Conservation (phyloP, 1,139 yeast genomes). For the Yamadazyma atmosphaerica region DNA sequence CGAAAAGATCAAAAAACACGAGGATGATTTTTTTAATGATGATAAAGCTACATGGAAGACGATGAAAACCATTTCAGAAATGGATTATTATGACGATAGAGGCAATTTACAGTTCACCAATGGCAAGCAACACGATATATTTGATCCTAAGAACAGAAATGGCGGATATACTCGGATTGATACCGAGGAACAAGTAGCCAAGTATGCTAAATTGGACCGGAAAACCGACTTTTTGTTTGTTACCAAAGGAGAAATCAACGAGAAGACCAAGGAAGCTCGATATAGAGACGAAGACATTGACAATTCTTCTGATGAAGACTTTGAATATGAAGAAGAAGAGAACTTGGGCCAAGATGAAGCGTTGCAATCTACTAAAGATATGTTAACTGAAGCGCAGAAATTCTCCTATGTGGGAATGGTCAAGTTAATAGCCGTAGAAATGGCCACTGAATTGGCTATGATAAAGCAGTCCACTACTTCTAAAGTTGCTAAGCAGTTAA, state of each 20-base stretch:
- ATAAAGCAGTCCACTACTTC: conserved; percentile 53
- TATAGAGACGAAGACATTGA: conserved; percentile 25
- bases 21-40: conserved; percentile 38
- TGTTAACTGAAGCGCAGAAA: conserved; percentile 81
- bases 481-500: conserved; percentile 58
- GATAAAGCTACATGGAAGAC: conserved; percentile 48
- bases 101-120: conserved; percentile 47
- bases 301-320: conserved; percentile 17
- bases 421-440: conserved; percentile 70
- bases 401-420: conserved; percentile 91
- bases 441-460: conserved; percentile 77
- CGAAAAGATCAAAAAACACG: conserved; percentile 15
- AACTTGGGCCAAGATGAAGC: conserved; percentile 58
- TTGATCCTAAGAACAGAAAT: conserved; percentile 22
- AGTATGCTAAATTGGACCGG: conserved; percentile 70
- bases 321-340: conserved; percentile 33
- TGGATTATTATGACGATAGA: conserved; percentile 51
- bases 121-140: conserved; percentile 22
- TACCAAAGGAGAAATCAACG: conserved; percentile 15
- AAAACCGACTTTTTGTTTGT: conserved; percentile 79
- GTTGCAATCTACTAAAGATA: conserved; percentile 73
- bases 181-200: conserved; percentile 82
- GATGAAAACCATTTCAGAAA: conserved; percentile 51
- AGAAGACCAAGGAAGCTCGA: conserved; percentile 13
- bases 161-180: conserved; percentile 87